phyloP scores from a whole-genome alignment of 2,329 filamentous ascomycete species.

The Diaporthe ilicicola region DNA sequence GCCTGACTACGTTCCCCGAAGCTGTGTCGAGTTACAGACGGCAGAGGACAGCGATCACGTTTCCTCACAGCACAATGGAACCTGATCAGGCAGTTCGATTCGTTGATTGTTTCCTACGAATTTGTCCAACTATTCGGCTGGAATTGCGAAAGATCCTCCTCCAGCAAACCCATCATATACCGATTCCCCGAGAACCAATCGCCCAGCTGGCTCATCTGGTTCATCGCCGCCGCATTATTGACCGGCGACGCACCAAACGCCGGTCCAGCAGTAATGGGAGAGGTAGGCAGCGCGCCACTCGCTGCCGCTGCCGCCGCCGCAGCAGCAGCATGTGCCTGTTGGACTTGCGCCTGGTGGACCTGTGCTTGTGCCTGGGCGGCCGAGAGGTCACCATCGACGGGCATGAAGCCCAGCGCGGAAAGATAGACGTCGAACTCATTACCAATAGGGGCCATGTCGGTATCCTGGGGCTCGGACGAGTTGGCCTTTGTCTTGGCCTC shows the following conservation, averaged over 20 bases:
- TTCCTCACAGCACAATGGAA: background rate
- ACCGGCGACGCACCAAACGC: constrained; percentile 23
- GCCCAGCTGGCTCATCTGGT: constrained; percentile 58
- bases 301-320: constrained; percentile 15
- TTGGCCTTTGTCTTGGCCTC: constrained; percentile 67
- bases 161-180: constrained; percentile 71
- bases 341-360: constrained; percentile 42
- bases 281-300: constrained; percentile 7
- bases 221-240: constrained; percentile 26
- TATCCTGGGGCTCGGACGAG: constrained; percentile 54
- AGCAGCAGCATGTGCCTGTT: constrained; percentile 5
- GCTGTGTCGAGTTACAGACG: background rate
- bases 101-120: background rate
- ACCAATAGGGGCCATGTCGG: constrained; percentile 58
- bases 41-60: background rate
- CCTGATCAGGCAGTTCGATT: background rate
- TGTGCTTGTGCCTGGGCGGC: constrained; percentile 25
- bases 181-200: constrained; percentile 74
- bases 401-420: constrained; percentile 69
- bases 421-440: constrained; percentile 73
- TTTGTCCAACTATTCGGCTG: constrained; percentile 41
- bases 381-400: constrained; percentile 40
- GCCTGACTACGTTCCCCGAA: background rate
- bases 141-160: constrained; percentile 65
- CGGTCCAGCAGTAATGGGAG: constrained; percentile 14